These are phyloP conservation scores for Pochonia chlamydosporia DNA, from an alignment of 2,329 filamentous ascomycete genomes.

Conservation along the genomic window DNA sequence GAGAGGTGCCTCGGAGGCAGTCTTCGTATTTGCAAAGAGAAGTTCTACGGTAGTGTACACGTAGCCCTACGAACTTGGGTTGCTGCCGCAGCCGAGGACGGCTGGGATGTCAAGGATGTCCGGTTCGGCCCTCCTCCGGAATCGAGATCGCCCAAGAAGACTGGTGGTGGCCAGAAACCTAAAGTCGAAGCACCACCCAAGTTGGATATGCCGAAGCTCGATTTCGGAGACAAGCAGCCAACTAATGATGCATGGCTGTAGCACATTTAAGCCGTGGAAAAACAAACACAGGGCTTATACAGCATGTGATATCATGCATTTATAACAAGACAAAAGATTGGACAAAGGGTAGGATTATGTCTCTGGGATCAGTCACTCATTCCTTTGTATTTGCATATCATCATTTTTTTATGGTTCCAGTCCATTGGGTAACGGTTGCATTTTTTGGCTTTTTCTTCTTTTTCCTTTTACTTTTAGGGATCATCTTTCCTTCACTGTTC, in stretches of 20 bases:
- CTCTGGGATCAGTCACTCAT: not conserved
- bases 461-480: constrained; percentile 16
- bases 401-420: constrained; percentile 5
- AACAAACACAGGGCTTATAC: too few species aligned
- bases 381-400: constrained; percentile 7
- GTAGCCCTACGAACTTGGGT: constrained; percentile 88
- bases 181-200: constrained; percentile 51
- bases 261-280: not conserved
- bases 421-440: constrained; percentile 5
- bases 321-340: not conserved
- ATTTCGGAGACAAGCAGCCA: constrained; percentile 36
- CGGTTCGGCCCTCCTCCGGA: constrained; percentile 58
- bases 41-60: constrained; percentile 91
- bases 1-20: constrained; percentile 84
- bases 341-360: not conserved
- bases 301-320: too few species aligned
- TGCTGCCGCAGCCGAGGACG: constrained; percentile 77
- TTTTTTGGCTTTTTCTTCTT: constrained; percentile 12
- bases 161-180: constrained; percentile 32
- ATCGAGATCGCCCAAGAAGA: constrained; percentile 24
- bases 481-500: constrained; percentile 14
- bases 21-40: constrained; percentile 90
- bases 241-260: constrained; percentile 26
- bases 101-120: constrained; percentile 79
- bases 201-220: constrained; percentile 54